Percentiles rank a stretch among this genome's conserved stretches.
These are phyloP conservation scores for Oehlia diaphana DNA, from an alignment of 192 early-diverging fungal genomes.

Conservation along the genomic window DNA sequence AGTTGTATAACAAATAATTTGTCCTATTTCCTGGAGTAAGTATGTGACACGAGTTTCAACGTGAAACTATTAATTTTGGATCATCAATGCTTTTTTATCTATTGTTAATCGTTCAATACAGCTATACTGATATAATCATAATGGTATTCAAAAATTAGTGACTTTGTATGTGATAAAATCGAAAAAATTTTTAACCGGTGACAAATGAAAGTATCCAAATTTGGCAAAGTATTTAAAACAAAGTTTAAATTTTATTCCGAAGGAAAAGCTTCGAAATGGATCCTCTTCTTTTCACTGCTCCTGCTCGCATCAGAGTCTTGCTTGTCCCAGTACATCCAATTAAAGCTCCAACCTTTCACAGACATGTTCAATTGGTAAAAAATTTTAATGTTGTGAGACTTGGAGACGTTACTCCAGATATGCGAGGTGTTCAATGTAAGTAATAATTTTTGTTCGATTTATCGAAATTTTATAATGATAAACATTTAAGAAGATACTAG, in stretches of 20 bases:
- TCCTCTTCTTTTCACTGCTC: constrained; percentile 50
- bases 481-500: neutral
- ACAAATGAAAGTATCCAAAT: neutral
- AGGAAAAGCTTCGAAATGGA: constrained; percentile 33
- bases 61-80: too few species aligned
- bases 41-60: too few species aligned
- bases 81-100: too few species aligned
- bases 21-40: too few species aligned
- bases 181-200: too few species aligned
- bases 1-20: too few species aligned
- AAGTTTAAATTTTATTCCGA: neutral
- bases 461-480: neutral
- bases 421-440: constrained; percentile 45
- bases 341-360: constrained; percentile 60
- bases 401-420: constrained; percentile 69
- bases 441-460: neutral
- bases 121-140: too few species aligned
- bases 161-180: too few species aligned
- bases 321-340: constrained; percentile 72
- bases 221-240: neutral
- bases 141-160: too few species aligned
- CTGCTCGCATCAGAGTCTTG: constrained; percentile 61
- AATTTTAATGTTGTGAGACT: constrained; percentile 65
- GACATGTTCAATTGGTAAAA: constrained; percentile 65
- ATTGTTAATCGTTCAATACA: too few species aligned